Evolutionary conservation across 2,329 filamentous ascomycete genomes (phyloP), one percentile per base, ranked within the genome.

Genomic region (Sordariomycetes sp.): DNA sequence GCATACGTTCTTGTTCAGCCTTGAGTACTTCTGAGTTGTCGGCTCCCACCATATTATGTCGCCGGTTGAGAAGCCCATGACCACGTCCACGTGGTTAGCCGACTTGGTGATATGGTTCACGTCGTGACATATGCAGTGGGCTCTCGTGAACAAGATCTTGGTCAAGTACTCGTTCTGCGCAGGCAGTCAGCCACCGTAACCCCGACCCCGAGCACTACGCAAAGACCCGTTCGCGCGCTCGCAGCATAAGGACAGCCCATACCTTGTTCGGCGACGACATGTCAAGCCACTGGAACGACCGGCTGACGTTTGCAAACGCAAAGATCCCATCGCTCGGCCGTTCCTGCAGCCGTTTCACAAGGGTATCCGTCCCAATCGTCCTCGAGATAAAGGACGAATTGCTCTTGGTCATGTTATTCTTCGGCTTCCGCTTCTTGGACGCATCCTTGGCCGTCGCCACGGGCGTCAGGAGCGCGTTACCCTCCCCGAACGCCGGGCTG

Each of bases 21-120:
- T 86, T 3, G 90, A 89, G 71, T 99, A 99, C 69, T 95, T 91
- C 66, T 97, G 93, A 46, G 91, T 93, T 66, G 97, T 89, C 12
- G 94, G 92, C 72, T 99, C 94, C 77, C 94, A 97, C 94, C 94
- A 99, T 61, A 99, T 93, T 54, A 99, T 91, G 70, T 99, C 94
- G 46, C 92, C 91, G 0, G 92, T 95, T 7, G 93, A 97, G 67
- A 96, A 97, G 1, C 94, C 94, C 85, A 99, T 89, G 59, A 96
- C 85, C 22, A 99, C 79, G 69, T 99, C 94, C 50, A 99, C 79
- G 67, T 97, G 93, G 5, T 80, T 84, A 3, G 81, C 69, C 55
- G 83, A 86, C 72, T 93, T 96, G 12, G 92, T 97, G 58, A 89
- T 69, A 51, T 82, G 75, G 68, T 99, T 97, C 50, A 96, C 84